Conservation (phyloP, 2,329 filamentous ascomycete genomes). For the Hymenoscyphus scutula region DNA sequence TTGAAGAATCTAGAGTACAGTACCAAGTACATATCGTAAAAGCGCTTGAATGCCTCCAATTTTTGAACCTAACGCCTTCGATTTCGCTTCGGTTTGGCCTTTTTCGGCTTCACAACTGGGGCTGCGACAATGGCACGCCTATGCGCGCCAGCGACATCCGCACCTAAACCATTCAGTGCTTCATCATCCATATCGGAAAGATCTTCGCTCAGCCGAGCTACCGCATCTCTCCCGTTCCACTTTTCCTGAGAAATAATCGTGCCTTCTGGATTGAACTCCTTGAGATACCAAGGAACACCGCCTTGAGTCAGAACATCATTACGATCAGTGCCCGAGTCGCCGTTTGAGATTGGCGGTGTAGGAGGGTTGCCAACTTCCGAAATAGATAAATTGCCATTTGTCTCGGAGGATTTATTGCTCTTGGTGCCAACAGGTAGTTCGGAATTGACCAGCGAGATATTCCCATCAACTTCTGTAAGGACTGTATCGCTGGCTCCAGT, state of each 20-base stretch:
- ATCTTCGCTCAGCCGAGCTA: conserved; percentile 75
- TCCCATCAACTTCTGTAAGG: conserved; percentile 25
- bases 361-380: conserved; percentile 42
- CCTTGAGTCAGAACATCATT: conserved; percentile 57
- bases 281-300: conserved; percentile 85
- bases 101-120: conserved; percentile 27
- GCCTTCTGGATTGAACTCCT: conserved; percentile 74
- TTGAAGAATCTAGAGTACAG: conserved; percentile 26
- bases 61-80: conserved; percentile 9
- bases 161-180: conserved; percentile 67
- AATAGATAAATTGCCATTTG: conserved; percentile 43
- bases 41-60: background rate
- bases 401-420: conserved; percentile 43
- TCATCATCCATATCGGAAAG: conserved; percentile 91
- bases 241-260: conserved; percentile 77
- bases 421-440: conserved; percentile 35
- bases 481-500: background rate
- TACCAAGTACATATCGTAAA: conserved; percentile 25
- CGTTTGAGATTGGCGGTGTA: conserved; percentile 66
- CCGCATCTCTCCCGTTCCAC: conserved; percentile 70
- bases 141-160: conserved; percentile 32
- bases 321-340: conserved; percentile 39
- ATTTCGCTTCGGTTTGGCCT: conserved; percentile 30
- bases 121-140: conserved; percentile 14
- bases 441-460: conserved; percentile 19